These are phyloP conservation scores for Dentipellis fragilis DNA, from an alignment of 768 basidiomycete species.

Conservation along the genomic window DNA sequence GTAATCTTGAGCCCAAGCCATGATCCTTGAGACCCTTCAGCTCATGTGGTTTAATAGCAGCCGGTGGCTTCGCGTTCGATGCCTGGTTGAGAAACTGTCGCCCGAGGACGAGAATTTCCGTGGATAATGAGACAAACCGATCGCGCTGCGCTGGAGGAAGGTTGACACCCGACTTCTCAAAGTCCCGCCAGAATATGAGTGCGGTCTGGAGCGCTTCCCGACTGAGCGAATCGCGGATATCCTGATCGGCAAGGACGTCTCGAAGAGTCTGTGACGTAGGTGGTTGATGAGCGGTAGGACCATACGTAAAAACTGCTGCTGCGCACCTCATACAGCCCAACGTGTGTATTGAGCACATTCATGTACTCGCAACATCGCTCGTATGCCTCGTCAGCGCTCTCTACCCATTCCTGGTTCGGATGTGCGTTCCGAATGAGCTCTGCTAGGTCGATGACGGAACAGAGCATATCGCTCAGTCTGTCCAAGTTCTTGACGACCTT, in stretches of 20 bases:
- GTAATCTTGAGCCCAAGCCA: conserved; percentile 64
- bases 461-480: conserved; percentile 90
- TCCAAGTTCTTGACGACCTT: conserved; percentile 94
- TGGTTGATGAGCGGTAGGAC: background rate
- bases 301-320: conserved; percentile 6
- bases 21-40: conserved; percentile 65
- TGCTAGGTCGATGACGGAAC: conserved; percentile 92
- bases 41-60: conserved; percentile 58
- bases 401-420: conserved; percentile 77
- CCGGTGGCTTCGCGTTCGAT: conserved; percentile 51
- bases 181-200: conserved; percentile 91
- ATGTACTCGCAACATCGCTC: conserved; percentile 92
- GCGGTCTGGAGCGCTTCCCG: conserved; percentile 81
- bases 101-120: conserved; percentile 81
- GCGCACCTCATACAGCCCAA: conserved; percentile 80
- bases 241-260: conserved; percentile 56
- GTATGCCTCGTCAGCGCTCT: conserved; percentile 79
- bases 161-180: conserved; percentile 94
- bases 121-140: conserved; percentile 82
- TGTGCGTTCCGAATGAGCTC: conserved; percentile 92
- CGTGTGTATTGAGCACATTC: conserved; percentile 94
- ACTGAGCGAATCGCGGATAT: conserved; percentile 53
- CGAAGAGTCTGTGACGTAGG: conserved; percentile 48
- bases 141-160: conserved; percentile 68
- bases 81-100: conserved; percentile 74